Percentiles rank a stretch among this genome's conserved stretches.
phyloP scores from a whole-genome alignment of 768 basidiomycete species.

The Cystobasidium onofrii region DNA sequence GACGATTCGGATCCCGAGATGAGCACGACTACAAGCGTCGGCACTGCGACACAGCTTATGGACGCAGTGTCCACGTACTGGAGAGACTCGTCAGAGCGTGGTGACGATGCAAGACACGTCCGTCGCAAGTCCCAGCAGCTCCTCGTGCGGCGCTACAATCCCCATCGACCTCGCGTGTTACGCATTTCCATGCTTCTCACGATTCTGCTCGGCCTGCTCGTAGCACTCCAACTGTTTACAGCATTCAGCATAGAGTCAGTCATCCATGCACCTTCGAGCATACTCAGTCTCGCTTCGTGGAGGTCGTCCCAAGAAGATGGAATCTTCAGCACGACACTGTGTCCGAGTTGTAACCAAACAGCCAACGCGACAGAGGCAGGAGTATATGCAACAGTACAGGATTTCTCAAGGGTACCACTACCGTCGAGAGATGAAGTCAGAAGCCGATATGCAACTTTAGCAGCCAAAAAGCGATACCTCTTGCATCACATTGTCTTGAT shows the following conservation, averaged over 20 bases:
- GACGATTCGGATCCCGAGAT: neutral
- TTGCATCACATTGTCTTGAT: neutral
- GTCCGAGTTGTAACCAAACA: neutral
- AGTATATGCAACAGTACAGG: neutral
- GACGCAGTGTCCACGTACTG: neutral
- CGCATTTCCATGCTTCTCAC: neutral
- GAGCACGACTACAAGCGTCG: neutral
- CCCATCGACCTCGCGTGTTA: neutral
- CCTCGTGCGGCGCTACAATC: neutral
- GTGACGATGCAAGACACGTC: neutral
- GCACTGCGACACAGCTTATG: neutral
- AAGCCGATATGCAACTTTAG: neutral
- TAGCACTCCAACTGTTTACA: neutral
- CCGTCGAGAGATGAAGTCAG: neutral
- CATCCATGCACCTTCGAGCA: neutral
- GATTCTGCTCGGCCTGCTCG: neutral
- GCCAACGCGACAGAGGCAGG: neutral
- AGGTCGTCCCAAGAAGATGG: neutral
- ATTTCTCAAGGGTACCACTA: neutral
- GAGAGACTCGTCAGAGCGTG: neutral
- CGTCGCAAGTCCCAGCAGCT: conserved; percentile 5
- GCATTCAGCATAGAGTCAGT: neutral
- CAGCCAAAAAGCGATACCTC: neutral
- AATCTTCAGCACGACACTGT: neutral
- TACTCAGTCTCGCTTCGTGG: neutral